These are phyloP conservation scores for Plantago elongata DNA, from an alignment of 257 asterid species.

Conservation along the genomic window DNA sequence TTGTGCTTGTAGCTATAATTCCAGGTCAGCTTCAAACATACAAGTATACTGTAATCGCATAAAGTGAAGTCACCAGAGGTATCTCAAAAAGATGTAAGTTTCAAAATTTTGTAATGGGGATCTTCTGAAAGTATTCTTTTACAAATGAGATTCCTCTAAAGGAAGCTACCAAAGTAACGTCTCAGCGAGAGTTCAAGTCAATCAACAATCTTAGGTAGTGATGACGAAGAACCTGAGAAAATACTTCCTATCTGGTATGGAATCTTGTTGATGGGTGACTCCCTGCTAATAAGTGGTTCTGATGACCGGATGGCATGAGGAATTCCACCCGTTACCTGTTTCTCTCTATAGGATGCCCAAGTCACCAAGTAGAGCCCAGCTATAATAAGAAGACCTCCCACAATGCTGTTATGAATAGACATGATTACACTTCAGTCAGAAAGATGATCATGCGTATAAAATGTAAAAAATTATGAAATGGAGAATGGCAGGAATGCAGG, in stretches of 20 bases:
- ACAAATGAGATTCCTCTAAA: slow-evolving; percentile 13
- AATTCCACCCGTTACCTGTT: slow-evolving; percentile 29
- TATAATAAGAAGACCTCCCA: slow-evolving; percentile 76
- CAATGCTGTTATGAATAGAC: slow-evolving; percentile 43
- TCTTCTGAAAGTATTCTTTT: not conserved
- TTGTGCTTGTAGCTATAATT: too few relatives aligned
- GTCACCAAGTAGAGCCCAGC: slow-evolving; percentile 93
- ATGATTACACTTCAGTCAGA: slow-evolving; percentile 13
- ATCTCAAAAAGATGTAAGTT: too few relatives aligned
- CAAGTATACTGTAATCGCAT: too few relatives aligned
- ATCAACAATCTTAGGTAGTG: slow-evolving; percentile 48
- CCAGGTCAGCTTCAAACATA: too few relatives aligned
- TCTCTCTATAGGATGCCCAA: slow-evolving; percentile 78
- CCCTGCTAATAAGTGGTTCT: slow-evolving; percentile 43
- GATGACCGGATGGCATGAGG: slow-evolving; percentile 34
- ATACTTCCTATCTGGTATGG: slow-evolving; percentile 51
- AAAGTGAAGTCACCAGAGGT: too few relatives aligned
- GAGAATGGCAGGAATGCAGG: not conserved
- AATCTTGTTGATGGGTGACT: slow-evolving; percentile 41
- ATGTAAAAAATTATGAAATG: not conserved
- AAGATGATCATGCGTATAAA: not conserved
- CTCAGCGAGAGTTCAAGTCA: slow-evolving; percentile 22
- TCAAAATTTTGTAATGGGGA: too few relatives aligned
- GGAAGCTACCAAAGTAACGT: slow-evolving; percentile 8
- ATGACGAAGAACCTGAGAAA: slow-evolving; percentile 54